Percentiles rank a stretch among this genome's conserved stretches.
Conservation (phyloP, 345 rosid genomes). For the Excoecaria cochinchinensis region DNA sequence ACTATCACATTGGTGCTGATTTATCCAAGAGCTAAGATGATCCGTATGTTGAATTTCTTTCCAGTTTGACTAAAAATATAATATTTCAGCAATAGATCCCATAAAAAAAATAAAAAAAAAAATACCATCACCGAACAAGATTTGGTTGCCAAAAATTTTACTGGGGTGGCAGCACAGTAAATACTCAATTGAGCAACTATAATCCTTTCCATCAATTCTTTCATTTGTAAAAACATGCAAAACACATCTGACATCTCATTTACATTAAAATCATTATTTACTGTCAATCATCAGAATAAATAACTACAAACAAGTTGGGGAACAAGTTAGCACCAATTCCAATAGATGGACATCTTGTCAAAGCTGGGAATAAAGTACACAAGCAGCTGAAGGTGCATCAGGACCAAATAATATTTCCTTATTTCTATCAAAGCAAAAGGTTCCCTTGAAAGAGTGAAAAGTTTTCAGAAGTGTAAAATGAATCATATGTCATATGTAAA, state of each 20-base stretch:
- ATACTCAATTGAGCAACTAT: background rate
- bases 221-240: background rate
- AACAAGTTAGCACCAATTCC: background rate
- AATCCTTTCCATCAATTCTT: background rate
- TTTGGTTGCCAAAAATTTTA: background rate
- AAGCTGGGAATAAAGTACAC: background rate
- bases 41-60: background rate
- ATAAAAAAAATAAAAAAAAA: background rate
- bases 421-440: slow-evolving; percentile 7
- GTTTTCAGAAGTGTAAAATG: background rate
- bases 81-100: background rate
- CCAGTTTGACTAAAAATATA: background rate
- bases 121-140: background rate
- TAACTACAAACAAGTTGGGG: background rate
- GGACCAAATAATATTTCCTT: background rate
- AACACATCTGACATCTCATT: background rate
- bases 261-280: background rate
- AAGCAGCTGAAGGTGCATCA: background rate
- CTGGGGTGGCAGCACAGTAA: background rate
- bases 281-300: background rate
- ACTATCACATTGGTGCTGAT: background rate
- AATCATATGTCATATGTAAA: slow-evolving; percentile 19
- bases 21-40: background rate
- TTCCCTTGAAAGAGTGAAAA: slow-evolving; percentile 8
- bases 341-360: background rate